Evolutionary conservation across 352 stramenopile species (phyloP).

Genomic region (Peronospora farinosa): DNA sequence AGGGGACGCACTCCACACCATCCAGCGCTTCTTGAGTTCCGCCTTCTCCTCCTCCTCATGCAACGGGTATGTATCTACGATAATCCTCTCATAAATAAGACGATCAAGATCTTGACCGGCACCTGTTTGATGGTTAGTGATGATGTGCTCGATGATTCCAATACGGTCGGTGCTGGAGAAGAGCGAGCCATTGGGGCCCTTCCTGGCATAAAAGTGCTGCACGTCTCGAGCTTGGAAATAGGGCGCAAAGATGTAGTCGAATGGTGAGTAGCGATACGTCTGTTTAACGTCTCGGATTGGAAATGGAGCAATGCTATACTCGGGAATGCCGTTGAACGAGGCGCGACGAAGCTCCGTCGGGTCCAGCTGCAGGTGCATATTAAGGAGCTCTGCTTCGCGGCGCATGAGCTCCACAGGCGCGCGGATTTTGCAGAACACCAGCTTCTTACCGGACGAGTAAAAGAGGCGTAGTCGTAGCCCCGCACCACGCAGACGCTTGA

Average conservation of each 20-base stretch:
- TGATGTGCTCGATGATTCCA: conserved; percentile 77
- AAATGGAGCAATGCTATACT: conserved; percentile 74
- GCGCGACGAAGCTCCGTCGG: conserved; percentile 48
- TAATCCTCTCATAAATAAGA: conserved; percentile 68
- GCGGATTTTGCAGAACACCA: conserved; percentile 83
- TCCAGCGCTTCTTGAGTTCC: conserved; percentile 58
- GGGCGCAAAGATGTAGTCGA: conserved; percentile 81
- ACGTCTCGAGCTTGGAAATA: conserved; percentile 65
- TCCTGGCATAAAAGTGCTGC: conserved; percentile 65
- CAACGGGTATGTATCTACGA: conserved; percentile 73
- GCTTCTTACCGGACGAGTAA: conserved; percentile 54
- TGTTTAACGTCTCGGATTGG: conserved; percentile 77
- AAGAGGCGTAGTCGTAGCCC: conserved; percentile 72
- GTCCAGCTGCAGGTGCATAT: conserved; percentile 73
- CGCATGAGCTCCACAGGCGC: conserved; percentile 68
- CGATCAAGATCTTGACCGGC: conserved; percentile 65
- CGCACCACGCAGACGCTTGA: conserved; percentile 51
- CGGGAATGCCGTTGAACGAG: conserved; percentile 60
- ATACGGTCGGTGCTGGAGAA: conserved; percentile 77
- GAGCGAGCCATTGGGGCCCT: conserved; percentile 51
- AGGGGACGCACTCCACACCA: conserved; percentile 55
- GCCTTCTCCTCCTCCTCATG: conserved; percentile 65
- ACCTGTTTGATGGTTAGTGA: conserved; percentile 62
- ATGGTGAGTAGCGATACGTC: conserved; percentile 64
- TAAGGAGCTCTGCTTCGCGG: conserved; percentile 57